Conservation (phyloP, 768 basidiomycete species). For the Mycena venus region DNA sequence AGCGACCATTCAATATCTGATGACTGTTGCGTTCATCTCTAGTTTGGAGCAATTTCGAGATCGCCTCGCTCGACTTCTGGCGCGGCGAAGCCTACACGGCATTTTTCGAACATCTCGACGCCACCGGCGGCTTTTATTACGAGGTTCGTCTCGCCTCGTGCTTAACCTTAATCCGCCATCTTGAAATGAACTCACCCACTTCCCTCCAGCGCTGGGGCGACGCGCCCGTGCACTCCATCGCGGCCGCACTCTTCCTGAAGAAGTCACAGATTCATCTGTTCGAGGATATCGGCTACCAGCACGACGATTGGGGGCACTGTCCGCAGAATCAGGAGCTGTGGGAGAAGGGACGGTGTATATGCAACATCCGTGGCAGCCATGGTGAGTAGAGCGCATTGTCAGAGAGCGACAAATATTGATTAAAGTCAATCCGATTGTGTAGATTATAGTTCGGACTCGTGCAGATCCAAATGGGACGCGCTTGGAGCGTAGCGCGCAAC, state of each 20-base stretch:
- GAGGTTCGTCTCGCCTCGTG: conserved; percentile 46
- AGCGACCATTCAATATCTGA: too few relatives aligned
- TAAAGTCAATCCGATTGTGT: too few relatives aligned
- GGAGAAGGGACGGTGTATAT: conserved; percentile 72
- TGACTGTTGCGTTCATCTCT: too few relatives aligned
- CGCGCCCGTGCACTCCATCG: conserved; percentile 89
- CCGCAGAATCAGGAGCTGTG: conserved; percentile 61
- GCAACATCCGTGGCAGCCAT: conserved; percentile 71
- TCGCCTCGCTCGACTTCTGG: conserved; percentile 80
- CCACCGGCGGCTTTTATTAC: conserved; percentile 79
- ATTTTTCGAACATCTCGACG: conserved; percentile 78
- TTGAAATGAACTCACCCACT: neutral
- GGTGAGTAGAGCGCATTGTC: too few relatives aligned
- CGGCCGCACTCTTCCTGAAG: conserved; percentile 77
- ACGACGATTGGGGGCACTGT: conserved; percentile 83
- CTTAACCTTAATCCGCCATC: neutral
- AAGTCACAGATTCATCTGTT: conserved; percentile 88
- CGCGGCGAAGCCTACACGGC: conserved; percentile 72
- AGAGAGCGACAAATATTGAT: too few relatives aligned
- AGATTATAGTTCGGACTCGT: conserved; percentile 8
- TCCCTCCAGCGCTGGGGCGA: conserved; percentile 80
- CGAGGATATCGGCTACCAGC: conserved; percentile 85
- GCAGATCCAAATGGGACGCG: conserved; percentile 5
- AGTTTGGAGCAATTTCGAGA: conserved; percentile 82
- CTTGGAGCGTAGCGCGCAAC: too few relatives aligned